A percentile compares a stretch with the other conserved stretches of the same genome.
These are phyloP conservation scores for Rhododendron molle DNA, from an alignment of 148 eudicot species.

Conservation along the genomic window DNA sequence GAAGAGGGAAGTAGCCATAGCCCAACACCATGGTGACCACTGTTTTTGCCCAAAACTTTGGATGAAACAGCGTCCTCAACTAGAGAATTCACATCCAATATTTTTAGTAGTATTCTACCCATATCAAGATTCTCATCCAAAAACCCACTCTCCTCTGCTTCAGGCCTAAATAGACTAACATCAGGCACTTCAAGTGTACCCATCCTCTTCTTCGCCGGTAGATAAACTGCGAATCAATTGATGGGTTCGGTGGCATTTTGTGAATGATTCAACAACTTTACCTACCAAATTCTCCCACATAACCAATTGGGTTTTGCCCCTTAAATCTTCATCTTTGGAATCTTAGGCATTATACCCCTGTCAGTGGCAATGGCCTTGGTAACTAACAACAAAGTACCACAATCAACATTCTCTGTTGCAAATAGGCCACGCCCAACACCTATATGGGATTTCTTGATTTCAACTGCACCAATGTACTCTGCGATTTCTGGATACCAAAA, in stretches of 20 bases:
- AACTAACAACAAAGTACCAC: slow-evolving; percentile 59
- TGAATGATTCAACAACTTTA: slow-evolving; percentile 47
- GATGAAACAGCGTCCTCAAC: slow-evolving; percentile 66
- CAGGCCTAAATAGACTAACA: slow-evolving; percentile 52
- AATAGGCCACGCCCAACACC: slow-evolving; percentile 80
- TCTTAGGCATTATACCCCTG: slow-evolving; percentile 64
- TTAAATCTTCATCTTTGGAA: slow-evolving; percentile 21
- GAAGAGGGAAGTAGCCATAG: slow-evolving; percentile 69
- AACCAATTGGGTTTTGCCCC: slow-evolving; percentile 52
- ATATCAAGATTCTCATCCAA: slow-evolving; percentile 24
- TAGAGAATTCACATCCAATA: slow-evolving; percentile 78
- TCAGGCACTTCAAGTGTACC: slow-evolving; percentile 44
- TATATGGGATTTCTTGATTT: slow-evolving; percentile 70
- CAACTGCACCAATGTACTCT: slow-evolving; percentile 71
- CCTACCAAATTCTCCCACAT: slow-evolving; percentile 84
- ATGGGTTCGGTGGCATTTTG: slow-evolving; percentile 42
- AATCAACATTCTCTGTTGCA: slow-evolving; percentile 62
- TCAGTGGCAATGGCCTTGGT: slow-evolving; percentile 80
- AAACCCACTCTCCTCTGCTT: slow-evolving; percentile 16
- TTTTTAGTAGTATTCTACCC: slow-evolving; percentile 42
- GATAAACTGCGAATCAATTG: slow-evolving; percentile 56
- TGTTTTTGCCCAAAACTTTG: slow-evolving; percentile 64
- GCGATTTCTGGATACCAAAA: slow-evolving; percentile 58
- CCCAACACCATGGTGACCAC: slow-evolving; percentile 72
- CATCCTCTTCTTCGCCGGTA: slow-evolving; percentile 54